Conservation (phyloP, 2,329 filamentous ascomycete genomes). For the Botryotinia calthae region DNA sequence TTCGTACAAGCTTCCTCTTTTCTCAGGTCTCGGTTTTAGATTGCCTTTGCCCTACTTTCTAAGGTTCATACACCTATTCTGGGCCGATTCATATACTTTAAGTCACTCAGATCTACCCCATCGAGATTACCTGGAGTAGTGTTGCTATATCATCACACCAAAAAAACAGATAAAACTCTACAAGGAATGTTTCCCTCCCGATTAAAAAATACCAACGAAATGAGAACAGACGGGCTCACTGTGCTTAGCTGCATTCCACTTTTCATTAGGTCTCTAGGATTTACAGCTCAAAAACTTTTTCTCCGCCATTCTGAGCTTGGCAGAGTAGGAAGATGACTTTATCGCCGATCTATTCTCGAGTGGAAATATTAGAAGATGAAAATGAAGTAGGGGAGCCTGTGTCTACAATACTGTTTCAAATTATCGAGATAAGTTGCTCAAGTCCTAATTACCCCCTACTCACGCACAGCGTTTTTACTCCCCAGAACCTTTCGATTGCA, state of each 20-base stretch:
- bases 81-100: fast-evolving
- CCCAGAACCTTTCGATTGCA: background rate
- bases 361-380: too few relatives aligned
- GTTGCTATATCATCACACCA: background rate
- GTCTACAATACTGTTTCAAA: too few relatives aligned
- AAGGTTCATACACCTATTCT: background rate
- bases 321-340: background rate
- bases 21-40: background rate
- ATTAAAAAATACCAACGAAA: fast-evolving
- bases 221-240: fast-evolving
- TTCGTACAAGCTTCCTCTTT: background rate
- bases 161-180: fast-evolving
- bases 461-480: background rate
- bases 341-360: background rate
- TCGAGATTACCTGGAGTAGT: background rate
- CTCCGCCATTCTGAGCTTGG: too few relatives aligned
- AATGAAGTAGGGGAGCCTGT: too few relatives aligned
- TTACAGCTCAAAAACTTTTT: background rate
- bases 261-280: background rate
- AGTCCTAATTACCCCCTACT: background rate
- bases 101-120: background rate
- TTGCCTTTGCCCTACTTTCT: background rate
- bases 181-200: background rate
- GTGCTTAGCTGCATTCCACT: fast-evolving
- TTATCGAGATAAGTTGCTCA: too few relatives aligned